Base-by-base conservation (phyloP, 2,329 filamentous ascomycete species). In the Sporothrix brunneoviolacea region DNA sequence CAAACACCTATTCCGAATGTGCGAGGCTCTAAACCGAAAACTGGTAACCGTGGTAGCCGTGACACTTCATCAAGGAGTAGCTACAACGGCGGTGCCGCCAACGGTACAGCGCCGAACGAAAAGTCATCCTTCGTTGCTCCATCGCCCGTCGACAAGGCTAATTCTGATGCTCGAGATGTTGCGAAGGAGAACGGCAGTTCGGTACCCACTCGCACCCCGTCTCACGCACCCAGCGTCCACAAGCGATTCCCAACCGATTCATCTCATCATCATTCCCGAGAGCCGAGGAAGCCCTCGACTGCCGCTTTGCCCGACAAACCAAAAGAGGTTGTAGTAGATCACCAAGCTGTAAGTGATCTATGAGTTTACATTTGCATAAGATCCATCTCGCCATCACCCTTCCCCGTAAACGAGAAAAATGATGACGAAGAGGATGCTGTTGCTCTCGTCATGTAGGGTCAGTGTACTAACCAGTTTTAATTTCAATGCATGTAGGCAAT, bases 1-100 rank as follows among this genome's bases (percentile, higher is more conserved):
- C 86, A 88, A 64, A 96, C 93, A 1, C 88, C 86, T 24, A 67
- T 95, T 36, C 82, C 84, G 13, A 69, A 68, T 16, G 42, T 47
- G 40, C 74, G 76, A 55, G 69, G 70, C 48, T 64, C 72, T 28
- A 78, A 76, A 56, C 68, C 73, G 38, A 72, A 78, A 24, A 73
- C 74, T 15, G 74, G 76, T 52, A 68, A 68, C 46, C 69, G 74
- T 35, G 69, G 68, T 37, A 66, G 69, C 27, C 69, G 71, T 35
- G 68, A 70, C 19, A 50, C 59, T 10, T 57, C 62, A 7, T 59
- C 64, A 21, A 56, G 64, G 24, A 63, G 61, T 15, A 58, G 54
- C 39, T 59, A 51, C 27, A 47, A 27, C n/a, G 40, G 24, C n/a
- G 19, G 18, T n/a, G 37, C 45, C 10, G 24, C 46, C 3, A 54